Base-by-base conservation (phyloP, 176 grass and related monocot genomes). In the Pontederia crassipes region DNA sequence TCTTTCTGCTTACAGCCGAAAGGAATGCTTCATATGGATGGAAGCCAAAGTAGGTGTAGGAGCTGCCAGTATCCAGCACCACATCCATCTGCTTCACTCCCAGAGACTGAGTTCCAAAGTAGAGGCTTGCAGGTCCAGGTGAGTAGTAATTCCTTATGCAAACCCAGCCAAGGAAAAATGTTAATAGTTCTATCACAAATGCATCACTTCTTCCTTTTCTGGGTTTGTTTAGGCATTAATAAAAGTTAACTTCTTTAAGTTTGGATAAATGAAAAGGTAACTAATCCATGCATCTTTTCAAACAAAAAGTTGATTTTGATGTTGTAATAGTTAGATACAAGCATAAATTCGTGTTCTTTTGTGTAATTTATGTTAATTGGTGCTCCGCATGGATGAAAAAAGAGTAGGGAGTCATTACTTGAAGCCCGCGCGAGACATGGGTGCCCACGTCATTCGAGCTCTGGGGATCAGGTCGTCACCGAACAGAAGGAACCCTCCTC, bases 401-500 rank as follows among this genome's bases (percentile, higher is more conserved):
- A 73, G 52, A 58, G 66, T 48, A 24, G 46, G 45, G 24, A 60
- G 16, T 55, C 56, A 77, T 84, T 40, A 91, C 92, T 65, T 67
- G 51, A 49, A 61, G 24, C 80, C 72, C 15, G 69, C 81, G 16
- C 75, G 76, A 76, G 52, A 78, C 83, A 91, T 82, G 12, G 87
- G 83, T 18, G 68, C 73, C 92, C 92, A 97, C 10, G 75, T 83
- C 51, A 78, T 79, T 55, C 49, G 81, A 45, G 78, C 75, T 16
- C 77, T 82, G 45, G 83, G 92, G 61, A 97, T 87, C 54, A 88
- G 55, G 80, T 88, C 77, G 62, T 97, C 92, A 24, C 92, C 92
- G 59, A 97, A 91, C 81, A 97, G 90, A 66, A 97, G 83, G 70
- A 82, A 97, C 11, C 92, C 92, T n/a, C 83, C 86, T 24, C 81